Base-by-base conservation (phyloP, 495 filamentous ascomycete genomes). In the Penicillium cataractarum region DNA sequence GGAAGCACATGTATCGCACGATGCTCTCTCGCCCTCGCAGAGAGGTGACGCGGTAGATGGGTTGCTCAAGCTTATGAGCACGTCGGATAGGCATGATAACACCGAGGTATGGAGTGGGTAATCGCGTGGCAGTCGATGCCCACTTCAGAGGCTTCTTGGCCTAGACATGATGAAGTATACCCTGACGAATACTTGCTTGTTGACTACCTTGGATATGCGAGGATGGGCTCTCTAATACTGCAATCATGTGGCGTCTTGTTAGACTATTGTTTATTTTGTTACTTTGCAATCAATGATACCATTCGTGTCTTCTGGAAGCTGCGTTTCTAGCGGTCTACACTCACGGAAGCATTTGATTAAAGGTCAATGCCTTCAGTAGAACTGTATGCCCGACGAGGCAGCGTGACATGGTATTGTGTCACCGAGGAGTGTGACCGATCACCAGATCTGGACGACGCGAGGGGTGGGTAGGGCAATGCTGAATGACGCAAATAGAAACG, bases 41-140 rank as follows among this genome's bases (percentile, higher is more conserved):
- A 59, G 71, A 21, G 78, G 76, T 15, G 78, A 80, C 55, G 78
- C 78, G 26, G 76, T 79, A 3, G 76, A 80, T 40, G 78, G 76
- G 46, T 37, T 80, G 22, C 65, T 80, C 29, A 80, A 78, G 58
- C 66, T 80, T 6, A 80, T 78, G 76, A 73, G 64, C 22, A 78
- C 75, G 22, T 60, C 65, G n/a, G 70, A 72, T 44, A 60, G 60
- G 42, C 57, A 60, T 21, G 63, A 66, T 26, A 67, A 44, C 12
- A 52, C 61, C 6, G 68, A 70, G 27, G 53, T 66, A 6, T 70
- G 70, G 65, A 63, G 55, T 60, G 64, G 64, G 37, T 73, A 52
- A 24, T 7, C 5, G 12, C n/a, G 19, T 19, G 21, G 19, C 40
- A 19, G n/a, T n/a, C n/a, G n/a, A n/a, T n/a, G n/a, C n/a, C n/a